Evolutionary conservation across 2,329 filamentous ascomycete genomes (phyloP).

Genomic region (Tolypocladium ovalisporum): DNA sequence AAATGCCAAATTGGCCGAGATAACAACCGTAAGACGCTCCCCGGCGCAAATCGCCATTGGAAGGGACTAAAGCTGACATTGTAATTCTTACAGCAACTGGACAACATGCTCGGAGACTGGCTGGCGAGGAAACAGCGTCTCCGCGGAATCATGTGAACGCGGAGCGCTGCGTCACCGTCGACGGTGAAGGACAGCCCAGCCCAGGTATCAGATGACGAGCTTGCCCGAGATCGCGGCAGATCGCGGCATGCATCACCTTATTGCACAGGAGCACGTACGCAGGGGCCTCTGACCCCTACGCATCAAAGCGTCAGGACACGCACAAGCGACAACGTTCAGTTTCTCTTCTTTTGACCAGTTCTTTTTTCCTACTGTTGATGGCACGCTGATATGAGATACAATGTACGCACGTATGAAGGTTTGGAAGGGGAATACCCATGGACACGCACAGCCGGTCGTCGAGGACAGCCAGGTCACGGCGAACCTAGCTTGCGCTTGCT

Average conservation of each 20-base stretch:
- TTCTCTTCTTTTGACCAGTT: background rate
- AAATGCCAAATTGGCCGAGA: conserved; percentile 73
- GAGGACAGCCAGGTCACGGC: background rate
- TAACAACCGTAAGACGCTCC: conserved; percentile 55
- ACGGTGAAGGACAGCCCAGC: background rate
- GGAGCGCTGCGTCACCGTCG: background rate
- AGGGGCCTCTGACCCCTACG: background rate
- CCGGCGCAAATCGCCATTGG: background rate
- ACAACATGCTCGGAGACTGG: conserved; percentile 78
- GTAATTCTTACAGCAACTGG: conserved; percentile 51
- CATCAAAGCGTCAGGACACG: background rate
- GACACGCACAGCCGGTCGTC: background rate
- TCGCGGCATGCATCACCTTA: no score
- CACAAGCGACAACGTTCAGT: background rate
- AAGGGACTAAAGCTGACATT: conserved; percentile 5
- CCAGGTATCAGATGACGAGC: background rate
- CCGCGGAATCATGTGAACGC: conserved; percentile 33
- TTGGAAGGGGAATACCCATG: background rate
- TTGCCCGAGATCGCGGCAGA: background rate
- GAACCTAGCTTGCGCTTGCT: background rate
- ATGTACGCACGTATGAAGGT: background rate
- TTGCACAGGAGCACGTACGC: background rate
- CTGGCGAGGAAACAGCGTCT: conserved; percentile 59
- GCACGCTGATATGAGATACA: conserved; percentile 4
- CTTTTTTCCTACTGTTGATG: background rate